Base-by-base conservation (phyloP, 129 eudicot genomes). In the Silybum marianum region DNA sequence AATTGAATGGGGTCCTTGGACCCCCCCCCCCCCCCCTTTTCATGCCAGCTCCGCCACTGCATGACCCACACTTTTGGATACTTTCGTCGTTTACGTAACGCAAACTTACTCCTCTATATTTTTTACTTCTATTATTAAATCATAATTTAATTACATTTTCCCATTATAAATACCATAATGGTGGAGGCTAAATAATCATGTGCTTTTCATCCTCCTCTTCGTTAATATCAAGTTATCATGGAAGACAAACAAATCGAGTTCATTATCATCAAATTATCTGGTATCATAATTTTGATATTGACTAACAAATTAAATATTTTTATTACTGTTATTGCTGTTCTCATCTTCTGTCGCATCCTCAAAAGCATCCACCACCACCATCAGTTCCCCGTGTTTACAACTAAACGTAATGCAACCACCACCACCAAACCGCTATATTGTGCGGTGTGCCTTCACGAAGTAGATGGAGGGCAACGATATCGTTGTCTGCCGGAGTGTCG, bases 381-480 rank as follows among this genome's bases (percentile, higher is more conserved):
- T 5, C 85, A 69, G 23, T 81, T 86, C 75, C 83, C 84, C 9
- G 54, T 73, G 42, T 77, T 79, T 69, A 78, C 84, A 74, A 71
- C 76, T 3, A 85, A 84, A 11, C 4, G 16, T 44, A n/a, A 22
- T 10, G 7, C 69, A 36, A 73, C 69, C 22, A 3, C 74, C 69
- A 2, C 66, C 66, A 23, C 38, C 23, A 71, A 46, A 76, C 12
- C 67, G 18, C 19, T 72, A 11, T 85, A 34, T 54, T 90, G 93
- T 51, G 71, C 81, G 0, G 89, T 87, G 28, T 90, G 93, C 69
- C 89, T 87, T 62, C 32, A 83, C 73, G 85, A 83, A 21, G 69
- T 85, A 4, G 72, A 51, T 6, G 78, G 71, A 65, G 90, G 91
- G 36, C 84, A 87, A 32, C 77, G 81, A 32, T 83, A 75, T 86